Evolutionary conservation across 2,329 filamentous ascomycete genomes (phyloP), one percentile per base, ranked within the genome.

Genomic region (Fusarium liriodendri): DNA sequence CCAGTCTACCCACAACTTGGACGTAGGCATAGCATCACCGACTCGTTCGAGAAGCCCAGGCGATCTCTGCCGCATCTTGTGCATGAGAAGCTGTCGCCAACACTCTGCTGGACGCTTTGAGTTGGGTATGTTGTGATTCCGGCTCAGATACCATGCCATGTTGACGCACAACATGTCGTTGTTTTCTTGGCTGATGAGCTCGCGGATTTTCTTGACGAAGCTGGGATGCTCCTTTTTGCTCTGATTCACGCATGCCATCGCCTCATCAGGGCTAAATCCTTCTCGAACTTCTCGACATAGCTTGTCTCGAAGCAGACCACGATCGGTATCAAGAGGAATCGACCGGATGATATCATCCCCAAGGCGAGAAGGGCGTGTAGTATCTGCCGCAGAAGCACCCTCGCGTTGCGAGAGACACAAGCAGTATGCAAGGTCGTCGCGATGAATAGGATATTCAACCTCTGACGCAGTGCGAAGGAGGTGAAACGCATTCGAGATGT

Each of bases 111-210:
- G 47, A 20, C 54, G 69, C 5, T 62, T 37, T 18, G 38, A 52
- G 16, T 38, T 38, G 5, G 22, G 35, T 6, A 22, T 32, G 13
- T 37, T 27, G 18, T 35, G 50, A 37, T 40, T 54, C 22, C 67
- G 47, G 9, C 63, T 61, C 5, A 72, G 37, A 13, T 55, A 64
- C 7, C 32, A 57, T 11, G 67, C 57, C 8, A 72, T 64, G 9
- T 70, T 62, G 9, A 72, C 70, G 25, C 70, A 72, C 16, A 60
- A 45, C 40, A 70, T 38, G 50, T 72, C 70, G 5, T 50, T 67
- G 37, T 29, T 45, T 10, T 62, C 60, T 16, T 11, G 47, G 4
- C 14, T 52, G 13, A 64, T 20, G 14, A 67, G 60, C 35, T 70
- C 47, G 40, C 64, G 50, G 5, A 72, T 6, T 16, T 55, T 64